Base-by-base conservation (phyloP, 106 monocot species). In the Ottelia alismoides region DNA sequence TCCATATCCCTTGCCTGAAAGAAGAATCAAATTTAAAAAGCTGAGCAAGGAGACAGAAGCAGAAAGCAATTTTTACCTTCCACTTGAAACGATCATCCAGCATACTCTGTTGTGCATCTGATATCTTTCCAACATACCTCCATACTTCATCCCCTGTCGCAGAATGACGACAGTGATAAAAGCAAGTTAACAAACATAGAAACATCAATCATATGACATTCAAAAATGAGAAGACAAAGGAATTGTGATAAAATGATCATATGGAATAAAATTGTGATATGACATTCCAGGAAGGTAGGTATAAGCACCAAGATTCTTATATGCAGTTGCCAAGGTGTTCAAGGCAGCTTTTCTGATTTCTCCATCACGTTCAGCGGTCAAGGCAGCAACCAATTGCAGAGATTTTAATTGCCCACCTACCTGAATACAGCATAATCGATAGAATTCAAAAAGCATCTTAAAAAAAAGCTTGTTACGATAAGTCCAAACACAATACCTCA, bases 61-160 rank as follows among this genome's bases (percentile, higher is more conserved):
- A 24, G 21, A 49, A 11, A 53, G 10, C 11, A 20, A n/a, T n/a
- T 65, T 56, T 48, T 20, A 83, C 98, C 90, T 98, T 98, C 90
- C 98, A 86, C 67, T 98, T 98, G 64, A 98, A 98, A 59, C 82
- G 77, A 60, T 98, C 98, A 78, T 98, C 98, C 47, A 98, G 73
- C 89, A 86, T 90, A 56, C 98, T 98, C 52, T 66, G 85, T 62
- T 98, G 98, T 53, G 98, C 90, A 74, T 98, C 98, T 25, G 90
- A 86, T 51, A 98, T 59, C 65, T 83, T 85, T 46, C 98, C 98
- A 75, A 98, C 90, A 86, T 80, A 98, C 66, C 66, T 82, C 98
- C 85, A 85, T 3, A 98, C 70, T 70, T 98, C 98, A 24, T 98
- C 98, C 1, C 98, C 98, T 98, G 63, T 29, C n/a, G n/a, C n/a